Evolutionary conservation across 2,329 filamentous ascomycete species (phyloP).

Genomic region (Xylaria multiplex): DNA sequence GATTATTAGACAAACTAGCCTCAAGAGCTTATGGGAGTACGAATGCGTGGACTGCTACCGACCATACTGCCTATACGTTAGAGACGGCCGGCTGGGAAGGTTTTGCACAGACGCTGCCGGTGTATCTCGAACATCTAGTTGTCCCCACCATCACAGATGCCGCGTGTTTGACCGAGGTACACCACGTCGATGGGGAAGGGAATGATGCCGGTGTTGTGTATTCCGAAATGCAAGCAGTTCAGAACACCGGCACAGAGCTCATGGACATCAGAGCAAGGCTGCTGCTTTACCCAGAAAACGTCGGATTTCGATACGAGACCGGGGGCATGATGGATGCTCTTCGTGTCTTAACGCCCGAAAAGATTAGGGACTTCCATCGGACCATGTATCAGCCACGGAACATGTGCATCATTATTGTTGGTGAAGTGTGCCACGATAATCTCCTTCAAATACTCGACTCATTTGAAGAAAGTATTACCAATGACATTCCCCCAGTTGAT

Average conservation of each 20-base stretch:
- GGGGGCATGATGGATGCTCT: constrained; percentile 95
- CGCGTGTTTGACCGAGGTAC: constrained; percentile 93
- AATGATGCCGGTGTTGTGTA: constrained; percentile 98
- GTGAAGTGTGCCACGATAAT: constrained; percentile 85
- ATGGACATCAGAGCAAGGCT: constrained; percentile 86
- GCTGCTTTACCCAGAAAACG: constrained; percentile 84
- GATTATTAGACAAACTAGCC: constrained; percentile 91
- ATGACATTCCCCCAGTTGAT: constrained; percentile 79
- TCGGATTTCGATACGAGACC: constrained; percentile 97
- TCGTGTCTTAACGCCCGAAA: constrained; percentile 83
- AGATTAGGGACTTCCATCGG: constrained; percentile 92
- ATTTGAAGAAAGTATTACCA: constrained; percentile 87
- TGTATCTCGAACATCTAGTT: constrained; percentile 95
- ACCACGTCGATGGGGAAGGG: constrained; percentile 92
- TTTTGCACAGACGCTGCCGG: constrained; percentile 91
- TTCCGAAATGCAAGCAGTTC: constrained; percentile 97
- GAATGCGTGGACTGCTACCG: constrained; percentile 96
- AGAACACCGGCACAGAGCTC: constrained; percentile 84
- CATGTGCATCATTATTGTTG: constrained; percentile 88
- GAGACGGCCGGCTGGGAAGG: constrained; percentile 97
- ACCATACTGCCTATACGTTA: constrained; percentile 95
- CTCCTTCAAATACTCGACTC: constrained; percentile 83
- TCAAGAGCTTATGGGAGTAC: constrained; percentile 93
- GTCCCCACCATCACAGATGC: constrained; percentile 92
- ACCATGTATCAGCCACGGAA: constrained; percentile 99